Conservation (phyloP, 305 asterid species). For the Withania somnifera region DNA sequence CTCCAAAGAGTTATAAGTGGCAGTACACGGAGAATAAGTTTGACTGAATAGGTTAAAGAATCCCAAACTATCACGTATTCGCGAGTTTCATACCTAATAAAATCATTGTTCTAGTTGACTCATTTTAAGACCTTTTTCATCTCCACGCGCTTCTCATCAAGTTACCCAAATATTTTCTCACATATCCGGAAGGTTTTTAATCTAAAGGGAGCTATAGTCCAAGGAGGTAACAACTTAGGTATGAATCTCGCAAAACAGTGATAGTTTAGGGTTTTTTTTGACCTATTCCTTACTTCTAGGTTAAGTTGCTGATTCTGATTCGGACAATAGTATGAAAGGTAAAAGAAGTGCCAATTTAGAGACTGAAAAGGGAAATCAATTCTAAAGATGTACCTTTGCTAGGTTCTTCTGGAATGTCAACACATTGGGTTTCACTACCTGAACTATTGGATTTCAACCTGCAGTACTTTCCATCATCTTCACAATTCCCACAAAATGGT, state of each 20-base stretch:
- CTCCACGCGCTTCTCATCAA: background rate
- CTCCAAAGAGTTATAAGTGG: background rate
- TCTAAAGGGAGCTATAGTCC: background rate
- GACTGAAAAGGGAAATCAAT: background rate
- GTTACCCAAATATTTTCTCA: background rate
- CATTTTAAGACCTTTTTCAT: background rate
- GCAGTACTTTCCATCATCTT: constrained; percentile 7
- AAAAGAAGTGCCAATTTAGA: background rate
- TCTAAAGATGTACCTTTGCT: background rate
- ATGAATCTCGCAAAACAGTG: too few species aligned
- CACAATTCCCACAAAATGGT: constrained; percentile 25
- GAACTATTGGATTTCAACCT: background rate
- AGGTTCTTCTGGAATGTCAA: background rate
- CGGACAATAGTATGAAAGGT: background rate
- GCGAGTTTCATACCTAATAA: background rate
- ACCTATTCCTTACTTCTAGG: background rate
- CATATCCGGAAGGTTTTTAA: background rate
- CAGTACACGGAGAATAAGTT: background rate
- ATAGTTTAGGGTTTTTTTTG: background rate
- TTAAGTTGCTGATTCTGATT: background rate
- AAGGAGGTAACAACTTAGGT: too few species aligned
- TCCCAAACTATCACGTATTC: background rate
- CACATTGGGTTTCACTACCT: constrained; percentile 2
- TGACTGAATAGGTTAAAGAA: background rate
- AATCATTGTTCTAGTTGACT: background rate